phyloP scores from a whole-genome alignment of 139 green algal genomes.

The Tetratostichococcus sp. region DNA sequence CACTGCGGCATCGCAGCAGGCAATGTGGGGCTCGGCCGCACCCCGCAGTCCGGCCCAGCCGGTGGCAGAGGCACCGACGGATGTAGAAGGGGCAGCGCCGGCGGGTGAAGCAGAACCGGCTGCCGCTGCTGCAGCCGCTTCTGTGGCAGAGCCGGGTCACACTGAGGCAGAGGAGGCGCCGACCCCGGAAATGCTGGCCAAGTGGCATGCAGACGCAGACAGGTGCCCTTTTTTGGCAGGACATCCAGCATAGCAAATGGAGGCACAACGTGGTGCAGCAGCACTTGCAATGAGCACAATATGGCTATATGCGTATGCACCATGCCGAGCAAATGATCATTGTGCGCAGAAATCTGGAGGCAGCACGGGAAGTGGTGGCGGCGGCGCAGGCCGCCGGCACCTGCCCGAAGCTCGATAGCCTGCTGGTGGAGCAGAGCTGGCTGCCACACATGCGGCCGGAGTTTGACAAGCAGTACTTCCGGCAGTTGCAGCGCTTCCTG shows the following conservation, averaged over 20 bases:
- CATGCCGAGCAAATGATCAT: no score
- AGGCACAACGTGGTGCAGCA: no score
- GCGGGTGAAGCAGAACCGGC: no score
- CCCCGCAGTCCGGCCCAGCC: no score
- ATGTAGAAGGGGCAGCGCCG: background rate
- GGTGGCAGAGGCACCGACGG: background rate
- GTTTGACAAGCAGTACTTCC: constrained; percentile 49
- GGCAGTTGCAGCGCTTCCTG: constrained; percentile 60
- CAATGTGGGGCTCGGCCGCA: background rate
- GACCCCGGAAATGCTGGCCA: background rate
- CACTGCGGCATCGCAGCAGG: background rate
- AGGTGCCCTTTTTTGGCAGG: background rate
- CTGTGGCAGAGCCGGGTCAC: no score
- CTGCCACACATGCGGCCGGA: constrained; percentile 33
- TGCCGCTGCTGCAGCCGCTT: no score
- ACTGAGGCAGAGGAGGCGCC: background rate
- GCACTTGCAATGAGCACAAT: no score
- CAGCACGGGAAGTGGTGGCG: background rate
- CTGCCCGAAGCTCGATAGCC: constrained; percentile 21
- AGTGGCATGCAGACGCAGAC: background rate
- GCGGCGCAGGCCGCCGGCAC: background rate
- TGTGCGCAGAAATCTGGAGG: background rate
- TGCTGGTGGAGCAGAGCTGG: constrained; percentile 66
- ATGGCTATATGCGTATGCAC: no score
- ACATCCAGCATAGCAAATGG: no score